Evolutionary conservation across 352 stramenopile genomes (phyloP), one percentile per base, ranked within the genome.

Genomic region (Globisporangium nunn): DNA sequence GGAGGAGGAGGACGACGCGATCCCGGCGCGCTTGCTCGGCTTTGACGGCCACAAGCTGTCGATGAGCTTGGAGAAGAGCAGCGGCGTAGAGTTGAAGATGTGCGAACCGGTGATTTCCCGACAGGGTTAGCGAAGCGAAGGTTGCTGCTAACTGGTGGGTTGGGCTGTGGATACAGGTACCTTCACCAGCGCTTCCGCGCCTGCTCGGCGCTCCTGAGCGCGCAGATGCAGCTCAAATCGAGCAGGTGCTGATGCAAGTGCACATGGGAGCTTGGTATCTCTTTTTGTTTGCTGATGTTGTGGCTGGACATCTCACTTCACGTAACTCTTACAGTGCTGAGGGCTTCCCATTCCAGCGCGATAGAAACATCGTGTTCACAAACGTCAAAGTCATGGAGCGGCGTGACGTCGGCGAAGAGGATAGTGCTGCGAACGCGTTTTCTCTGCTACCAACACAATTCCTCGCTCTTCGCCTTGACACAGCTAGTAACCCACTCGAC

Each of bases 311-410:
- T 6, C 41, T 47, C 15, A 6, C 41, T 23, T 23, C 23, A 23
- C 4, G 17, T 23, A 30, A 12, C 37, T 43, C 17, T 8, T 45
- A 29, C 54, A 71, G 62, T 62, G 53, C 44, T 17, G 57, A 55
- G n/a, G 59, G 39, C 5, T 83, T 77, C 14, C 78, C 75, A 3
- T 85, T 88, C 49, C 58, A 77, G 31, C 29, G 33, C 12, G 64
- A 48, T 6, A 57, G 78, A 11, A 33, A 62, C 17, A 28, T 88
- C 47, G 50, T 63, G 49, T 85, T 89, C 52, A 83, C 74, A 1
- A 82, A 87, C 54, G 72, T 66, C 5, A 88, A 85, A 51, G 47
- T 85, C 3, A 49, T 85, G 56, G 75, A 88, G 59, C 70, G 71
- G 23, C 78, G 72, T 56, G 64, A 75, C 15, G 30, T 73, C 6